Evolutionary conservation across 331 rosid species (phyloP).

Genomic region (Rhamnella rubrinervis): DNA sequence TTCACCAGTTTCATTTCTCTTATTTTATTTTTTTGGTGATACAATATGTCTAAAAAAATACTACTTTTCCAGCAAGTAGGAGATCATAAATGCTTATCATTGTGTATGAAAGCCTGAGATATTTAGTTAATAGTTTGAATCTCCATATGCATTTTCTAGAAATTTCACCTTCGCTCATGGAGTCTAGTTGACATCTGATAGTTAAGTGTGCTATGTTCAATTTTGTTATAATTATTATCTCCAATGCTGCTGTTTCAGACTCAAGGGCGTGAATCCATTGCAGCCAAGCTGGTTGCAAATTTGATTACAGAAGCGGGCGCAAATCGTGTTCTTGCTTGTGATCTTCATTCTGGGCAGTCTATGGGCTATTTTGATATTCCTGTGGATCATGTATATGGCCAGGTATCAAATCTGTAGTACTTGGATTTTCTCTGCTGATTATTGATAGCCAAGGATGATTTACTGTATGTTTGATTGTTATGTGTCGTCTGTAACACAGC

Average conservation of each 20-base stretch:
- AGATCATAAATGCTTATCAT: background rate
- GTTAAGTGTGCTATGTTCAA: conserved; percentile 7
- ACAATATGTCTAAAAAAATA: background rate
- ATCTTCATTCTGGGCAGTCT: conserved; percentile 98
- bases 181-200: conserved; percentile 1
- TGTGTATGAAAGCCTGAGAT: background rate
- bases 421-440: background rate
- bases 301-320: conserved; percentile 99
- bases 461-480: conserved; percentile 2
- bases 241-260: conserved; percentile 50
- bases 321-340: conserved; percentile 98
- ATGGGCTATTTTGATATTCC: conserved; percentile 99
- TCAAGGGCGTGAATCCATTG: conserved; percentile 99
- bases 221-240: conserved; percentile 16
- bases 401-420: conserved; percentile 47
- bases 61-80: background rate
- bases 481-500: conserved; percentile 3
- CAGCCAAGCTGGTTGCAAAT: conserved; percentile 98
- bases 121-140: background rate
- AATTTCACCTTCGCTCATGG: background rate
- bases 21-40: background rate
- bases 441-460: background rate
- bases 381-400: conserved; percentile 97
- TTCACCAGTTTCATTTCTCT: background rate
- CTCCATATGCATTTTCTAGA: background rate